Evolutionary conservation across 2,329 filamentous ascomycete genomes (phyloP).

Genomic region (Eutypa lata): DNA sequence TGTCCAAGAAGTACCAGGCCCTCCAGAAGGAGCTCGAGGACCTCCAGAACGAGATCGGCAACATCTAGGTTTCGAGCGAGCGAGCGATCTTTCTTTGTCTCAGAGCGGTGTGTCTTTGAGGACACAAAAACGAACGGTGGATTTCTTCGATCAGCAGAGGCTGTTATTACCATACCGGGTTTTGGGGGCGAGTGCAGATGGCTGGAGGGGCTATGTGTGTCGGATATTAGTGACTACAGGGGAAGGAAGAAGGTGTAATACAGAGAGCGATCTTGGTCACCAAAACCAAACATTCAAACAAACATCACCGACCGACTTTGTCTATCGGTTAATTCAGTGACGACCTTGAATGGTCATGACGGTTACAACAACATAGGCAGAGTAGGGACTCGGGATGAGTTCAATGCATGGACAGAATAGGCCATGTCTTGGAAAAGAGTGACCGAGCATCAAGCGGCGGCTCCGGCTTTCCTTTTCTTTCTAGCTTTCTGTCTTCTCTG

Average conservation of each 20-base stretch:
- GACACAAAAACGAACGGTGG: constrained; percentile 6
- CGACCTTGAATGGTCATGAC: not conserved
- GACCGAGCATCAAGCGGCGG: constrained; percentile 20
- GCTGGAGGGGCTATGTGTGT: constrained; percentile 16
- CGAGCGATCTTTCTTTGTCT: not conserved
- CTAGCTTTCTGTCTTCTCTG: constrained; percentile 69
- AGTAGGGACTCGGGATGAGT: not conserved
- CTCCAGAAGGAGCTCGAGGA: constrained; percentile 69
- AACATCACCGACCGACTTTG: not conserved
- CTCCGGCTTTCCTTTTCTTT: constrained; percentile 36
- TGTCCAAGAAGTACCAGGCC: constrained; percentile 90
- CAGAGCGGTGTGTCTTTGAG: not conserved
- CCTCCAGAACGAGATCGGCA: constrained; percentile 87
- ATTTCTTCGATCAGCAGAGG: constrained; percentile 15
- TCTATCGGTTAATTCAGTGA: not conserved
- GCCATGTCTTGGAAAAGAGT: constrained; percentile 7
- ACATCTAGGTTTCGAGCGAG: constrained; percentile 59
- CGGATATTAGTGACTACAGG: constrained; percentile 6
- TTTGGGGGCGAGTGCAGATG: constrained; percentile 14
- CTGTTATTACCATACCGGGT: constrained; percentile 16
- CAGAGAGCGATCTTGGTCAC: not conserved
- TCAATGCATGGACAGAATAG: not conserved
- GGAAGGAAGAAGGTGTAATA: constrained; percentile 1
- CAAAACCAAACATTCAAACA: not conserved
- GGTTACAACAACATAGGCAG: not conserved